Evolutionary conservation across 192 early-diverging fungal species (phyloP).

Genomic region (Pilobolus umbonatus): DNA sequence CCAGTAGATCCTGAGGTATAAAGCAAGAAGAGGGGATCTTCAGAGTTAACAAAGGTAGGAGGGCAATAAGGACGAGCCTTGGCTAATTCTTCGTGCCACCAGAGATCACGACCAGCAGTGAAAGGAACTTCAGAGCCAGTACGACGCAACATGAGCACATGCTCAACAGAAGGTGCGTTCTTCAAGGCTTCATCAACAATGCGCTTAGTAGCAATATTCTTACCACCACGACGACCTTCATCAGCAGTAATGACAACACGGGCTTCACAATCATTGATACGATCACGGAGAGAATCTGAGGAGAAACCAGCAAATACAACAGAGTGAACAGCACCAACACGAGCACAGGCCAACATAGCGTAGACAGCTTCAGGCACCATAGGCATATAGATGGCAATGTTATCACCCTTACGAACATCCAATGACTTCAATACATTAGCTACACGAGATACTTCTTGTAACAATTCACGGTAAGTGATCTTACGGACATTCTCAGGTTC

Average conservation of each 20-base stretch:
- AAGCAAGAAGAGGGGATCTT: constrained; percentile 92
- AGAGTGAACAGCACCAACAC: constrained; percentile 87
- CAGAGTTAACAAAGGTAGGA: constrained; percentile 74
- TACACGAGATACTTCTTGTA: constrained; percentile 74
- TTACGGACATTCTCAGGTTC: constrained; percentile 73
- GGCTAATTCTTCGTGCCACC: constrained; percentile 88
- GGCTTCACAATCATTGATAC: constrained; percentile 78
- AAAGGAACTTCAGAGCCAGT: constrained; percentile 80
- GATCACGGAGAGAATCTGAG: constrained; percentile 86
- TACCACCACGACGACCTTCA: constrained; percentile 87
- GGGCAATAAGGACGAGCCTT: constrained; percentile 85
- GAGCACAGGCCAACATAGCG: constrained; percentile 90
- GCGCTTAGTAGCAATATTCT: constrained; percentile 79
- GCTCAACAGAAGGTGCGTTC: constrained; percentile 62
- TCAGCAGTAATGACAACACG: constrained; percentile 87
- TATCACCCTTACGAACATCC: constrained; percentile 88
- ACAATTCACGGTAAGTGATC: constrained; percentile 82
- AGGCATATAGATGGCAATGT: constrained; percentile 95
- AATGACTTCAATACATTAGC: constrained; percentile 81
- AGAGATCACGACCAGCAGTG: constrained; percentile 70
- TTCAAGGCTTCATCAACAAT: constrained; percentile 87
- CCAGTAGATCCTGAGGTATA: constrained; percentile 93
- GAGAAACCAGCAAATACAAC: constrained; percentile 98
- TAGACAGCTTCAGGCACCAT: constrained; percentile 92
- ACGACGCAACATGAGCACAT: constrained; percentile 85